Evolutionary conservation across 2,329 filamentous ascomycete species (phyloP), one percentile per base, ranked within the genome.

Genomic region (Epichloe sibirici): DNA sequence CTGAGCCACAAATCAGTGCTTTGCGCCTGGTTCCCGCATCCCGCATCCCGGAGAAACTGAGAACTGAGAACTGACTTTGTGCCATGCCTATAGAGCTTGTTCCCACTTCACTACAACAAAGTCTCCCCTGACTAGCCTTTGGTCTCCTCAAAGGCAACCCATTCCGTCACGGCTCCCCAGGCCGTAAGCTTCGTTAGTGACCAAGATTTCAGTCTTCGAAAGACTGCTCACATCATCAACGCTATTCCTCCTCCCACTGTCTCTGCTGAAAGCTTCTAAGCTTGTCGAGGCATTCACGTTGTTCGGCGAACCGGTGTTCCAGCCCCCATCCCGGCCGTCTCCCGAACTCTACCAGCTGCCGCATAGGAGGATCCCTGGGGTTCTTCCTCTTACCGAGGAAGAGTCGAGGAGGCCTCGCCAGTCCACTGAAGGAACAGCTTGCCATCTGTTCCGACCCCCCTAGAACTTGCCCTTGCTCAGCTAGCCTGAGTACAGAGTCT

Each of bases 301-400:
- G 69, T 72, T 76, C 66, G 67, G 76, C 69, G 67, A 68, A 62
- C 69, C 69, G 63, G 67, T 69, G 65, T 69, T 74, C 68, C 68
- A 70, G 59, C 57, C 69, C 64, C 69, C 74, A 57, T 64, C 74
- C 62, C 67, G 71, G 70, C 78, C 77, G 71, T 78, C 74, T 69
- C 74, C 79, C 70, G 72, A 79, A 73, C 73, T 74, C 71, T 74
- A 76, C 81, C 86, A 95, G 88, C 91, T 97, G 93, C 93, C 93
- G 93, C 91, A 98, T 98, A 97, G 89, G 88, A 94, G 86, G 84
- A 82, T 82, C 85, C 85, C 82, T 82, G 81, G 84, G 87, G 86
- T 90, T 95, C 91, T 97, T 97, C 91, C 90, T 95, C 91, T 93
- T 77, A 77, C 76, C 73, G 91, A 90, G 93, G 93, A 91, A 94